A percentile compares a stretch with the other conserved stretches of the same genome.
These are phyloP conservation scores for Podospora australis DNA, from an alignment of 495 filamentous ascomycete species.

Conservation along the genomic window DNA sequence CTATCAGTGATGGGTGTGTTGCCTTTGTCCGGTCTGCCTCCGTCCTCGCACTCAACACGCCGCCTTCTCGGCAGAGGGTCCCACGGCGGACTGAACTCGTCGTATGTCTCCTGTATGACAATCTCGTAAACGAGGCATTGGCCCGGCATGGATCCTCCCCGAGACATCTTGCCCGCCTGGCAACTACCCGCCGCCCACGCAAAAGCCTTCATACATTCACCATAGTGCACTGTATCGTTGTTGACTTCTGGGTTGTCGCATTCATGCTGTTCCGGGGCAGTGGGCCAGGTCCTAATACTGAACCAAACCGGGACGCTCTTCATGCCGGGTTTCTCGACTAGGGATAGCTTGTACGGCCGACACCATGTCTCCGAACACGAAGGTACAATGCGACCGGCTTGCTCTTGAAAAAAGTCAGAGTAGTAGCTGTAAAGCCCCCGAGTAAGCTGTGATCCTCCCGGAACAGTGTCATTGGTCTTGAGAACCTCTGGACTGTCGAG, in stretches of 20 bases:
- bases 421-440: too few relatives aligned
- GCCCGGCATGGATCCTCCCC: neutral
- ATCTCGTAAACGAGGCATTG: neutral
- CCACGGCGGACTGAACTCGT: neutral
- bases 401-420: too few relatives aligned
- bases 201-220: neutral
- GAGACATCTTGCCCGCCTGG: neutral
- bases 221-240: neutral
- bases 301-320: neutral
- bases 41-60: neutral
- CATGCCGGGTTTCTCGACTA: neutral
- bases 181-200: neutral
- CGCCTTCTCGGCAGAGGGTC: neutral
- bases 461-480: neutral
- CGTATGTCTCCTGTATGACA: neutral
- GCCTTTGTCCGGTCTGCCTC: too few relatives aligned
- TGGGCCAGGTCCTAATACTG: neutral
- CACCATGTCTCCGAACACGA: too few relatives aligned
- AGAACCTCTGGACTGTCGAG: neutral
- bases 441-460: too few relatives aligned
- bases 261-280: neutral
- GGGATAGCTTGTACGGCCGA: neutral
- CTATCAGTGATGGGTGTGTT: too few relatives aligned
- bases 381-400: too few relatives aligned
- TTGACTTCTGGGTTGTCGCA: neutral